phyloP scores from a whole-genome alignment of 169 alveolate species.

The Pseudocohnilembus persalinus region DNA sequence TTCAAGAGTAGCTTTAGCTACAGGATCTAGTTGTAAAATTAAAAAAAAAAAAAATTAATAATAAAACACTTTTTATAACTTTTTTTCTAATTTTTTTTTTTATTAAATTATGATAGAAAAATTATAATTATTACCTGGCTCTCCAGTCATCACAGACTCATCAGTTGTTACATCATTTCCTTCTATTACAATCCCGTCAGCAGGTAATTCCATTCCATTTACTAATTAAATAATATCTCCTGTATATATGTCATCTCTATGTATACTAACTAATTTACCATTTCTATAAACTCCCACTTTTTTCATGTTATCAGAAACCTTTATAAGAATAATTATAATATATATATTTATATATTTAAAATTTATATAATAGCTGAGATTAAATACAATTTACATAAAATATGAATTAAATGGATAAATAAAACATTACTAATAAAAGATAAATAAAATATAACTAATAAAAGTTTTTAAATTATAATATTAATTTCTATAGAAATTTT shows the following conservation, averaged over 20 bases:
- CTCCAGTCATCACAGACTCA: constrained; percentile 87
- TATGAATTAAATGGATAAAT: too few species aligned
- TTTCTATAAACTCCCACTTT: constrained; percentile 52
- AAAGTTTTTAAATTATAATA: too few species aligned
- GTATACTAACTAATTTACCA: constrained; percentile 65
- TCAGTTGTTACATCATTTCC: constrained; percentile 69
- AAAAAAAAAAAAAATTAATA: too few species aligned
- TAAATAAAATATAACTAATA: too few species aligned
- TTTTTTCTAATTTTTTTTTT: too few species aligned
- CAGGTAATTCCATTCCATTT: constrained; percentile 83
- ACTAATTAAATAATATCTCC: constrained; percentile 79
- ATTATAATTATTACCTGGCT: constrained; percentile 62
- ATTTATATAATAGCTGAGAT: too few species aligned
- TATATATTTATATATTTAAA: too few species aligned
- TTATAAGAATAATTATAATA: too few species aligned
- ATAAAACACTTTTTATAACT: too few species aligned
- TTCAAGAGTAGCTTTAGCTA: constrained; percentile 58
- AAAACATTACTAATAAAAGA: too few species aligned
- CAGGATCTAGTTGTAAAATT: constrained; percentile 43
- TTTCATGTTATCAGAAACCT: constrained; percentile 21
- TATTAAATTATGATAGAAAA: background rate
- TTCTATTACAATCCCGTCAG: constrained; percentile 74
- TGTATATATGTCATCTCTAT: constrained; percentile 60
- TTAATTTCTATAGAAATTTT: too few species aligned
- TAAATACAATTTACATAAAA: too few species aligned